Evolutionary conservation across 257 asterid species (phyloP), one percentile per base, ranked within the genome.

Genomic region (Eucommia ulmoides): DNA sequence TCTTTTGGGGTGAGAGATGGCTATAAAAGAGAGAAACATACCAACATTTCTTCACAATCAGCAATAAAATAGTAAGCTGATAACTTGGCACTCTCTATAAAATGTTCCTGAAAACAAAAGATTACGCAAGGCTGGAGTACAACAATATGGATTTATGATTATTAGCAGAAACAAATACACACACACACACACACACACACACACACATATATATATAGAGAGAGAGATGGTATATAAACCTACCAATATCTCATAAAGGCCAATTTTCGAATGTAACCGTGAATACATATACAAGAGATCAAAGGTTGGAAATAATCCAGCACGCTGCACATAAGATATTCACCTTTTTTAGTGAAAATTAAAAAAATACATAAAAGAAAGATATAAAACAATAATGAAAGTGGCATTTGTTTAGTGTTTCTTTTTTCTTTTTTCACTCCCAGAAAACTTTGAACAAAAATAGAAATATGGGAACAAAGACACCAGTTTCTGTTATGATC

Each of bases 251-350:
- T 76, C 77, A 65, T 65, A 67, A 23, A 89, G 66, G 64, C 98
- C 77, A 57, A 61, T 65, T 46, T 52, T 58, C 59, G 94, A 79
- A 70, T 83, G 88, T 54, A 73, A 33, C 50, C 72, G 77, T 49
- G 98, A 85, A 67, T 76, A 85, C 93, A 89, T 62, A 33, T 64
- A 66, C 74, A 89, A 51, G 48, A 82, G 83, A 67, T 89, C 98
- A 41, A 73, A 85, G 72, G 54, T 76, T 48, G 98, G 98, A 68
- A 85, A 85, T 49, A 85, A 78, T 60, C 96, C 98, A 24, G 98
- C 98, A 78, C 67, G 67, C 98, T 89, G 80, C 77, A 70, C 54
- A 60, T 70, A 16, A 61, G 21, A 26, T 50, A 56, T 61, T 21
- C 49, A 23, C 58, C 63, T 38, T 29, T 18, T 33, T 59, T 24